Base-by-base conservation (phyloP, 2,329 filamentous ascomycete species). In the Biscogniauxia mediterranea region DNA sequence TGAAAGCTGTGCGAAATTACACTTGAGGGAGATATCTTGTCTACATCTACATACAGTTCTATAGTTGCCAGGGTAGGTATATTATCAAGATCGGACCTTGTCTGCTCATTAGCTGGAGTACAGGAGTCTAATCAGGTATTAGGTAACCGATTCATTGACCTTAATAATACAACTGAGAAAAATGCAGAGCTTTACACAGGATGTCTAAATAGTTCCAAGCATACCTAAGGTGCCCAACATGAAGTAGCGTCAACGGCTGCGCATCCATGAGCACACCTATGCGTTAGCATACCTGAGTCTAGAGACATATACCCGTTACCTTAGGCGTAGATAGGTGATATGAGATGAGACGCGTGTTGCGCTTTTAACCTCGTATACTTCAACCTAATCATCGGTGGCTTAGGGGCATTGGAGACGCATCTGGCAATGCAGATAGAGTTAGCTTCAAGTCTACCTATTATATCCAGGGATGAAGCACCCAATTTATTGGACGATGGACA, bases 1-100 rank as follows among this genome's bases (percentile, higher is more conserved):
- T 86, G n/a, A 83, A 82, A 59, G 78, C 76, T 15, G 81, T 83
- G 15, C 74, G 83, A 32, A 83, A 82, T 56, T 82, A 82, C 54
- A 61, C 71, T 8, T 77, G 67, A 62, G 38, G 1, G 55, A 21
- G n/a, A 23, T n/a, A n/a, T n/a, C n/a, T 21, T 53, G 42, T 15
- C 17, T n/a, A 11, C 17, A 38, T 56, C 15, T 9, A 19, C n/a
- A 25, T 26, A 20, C 52, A 9, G 23, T 23, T 23, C 5, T 3
- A 23, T 28, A 19, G n/a, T 15, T 25, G 9, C 17, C 5, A 11
- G 11, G 21, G 20, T 23, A 23, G 2, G 23, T 8, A 28, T 54
- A 23, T 54, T 28, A 54, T 7, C 21, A 9, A 9, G 32, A 38
- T 11, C 32, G 13, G 32, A 38, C 8, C 13, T 4, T 15, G 13